These are phyloP conservation scores for Gloeophyllum trabeum DNA, from an alignment of 768 basidiomycete genomes.

Conservation along the genomic window DNA sequence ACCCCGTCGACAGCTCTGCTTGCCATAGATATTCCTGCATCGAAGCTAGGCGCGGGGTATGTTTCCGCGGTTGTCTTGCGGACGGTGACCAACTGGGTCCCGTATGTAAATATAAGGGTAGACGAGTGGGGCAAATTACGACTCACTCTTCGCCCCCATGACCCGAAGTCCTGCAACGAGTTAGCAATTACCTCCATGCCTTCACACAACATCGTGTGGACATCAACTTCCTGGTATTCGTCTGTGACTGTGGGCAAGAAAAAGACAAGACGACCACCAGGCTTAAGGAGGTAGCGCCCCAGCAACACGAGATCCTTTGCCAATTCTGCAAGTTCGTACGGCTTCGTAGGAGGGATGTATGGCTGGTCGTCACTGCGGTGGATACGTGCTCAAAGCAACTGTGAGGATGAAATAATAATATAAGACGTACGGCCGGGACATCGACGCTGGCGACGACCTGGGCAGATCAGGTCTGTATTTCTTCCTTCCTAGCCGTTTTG, in stretches of 20 bases:
- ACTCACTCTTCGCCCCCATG: constrained; percentile 86
- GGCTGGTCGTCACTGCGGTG: constrained; percentile 43
- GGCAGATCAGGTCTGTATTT: constrained; percentile 31
- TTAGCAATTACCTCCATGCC: constrained; percentile 88
- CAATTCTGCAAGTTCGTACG: constrained; percentile 85
- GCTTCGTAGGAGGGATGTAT: constrained; percentile 83
- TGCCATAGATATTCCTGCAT: no score
- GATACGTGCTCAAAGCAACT: no score
- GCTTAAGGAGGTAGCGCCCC: constrained; percentile 75
- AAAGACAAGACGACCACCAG: constrained; percentile 85
- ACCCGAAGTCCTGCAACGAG: constrained; percentile 87
- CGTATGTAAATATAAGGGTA: no score
- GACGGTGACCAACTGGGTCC: constrained; percentile 76
- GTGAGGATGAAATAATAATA: no score
- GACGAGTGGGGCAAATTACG: background rate
- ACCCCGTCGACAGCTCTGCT: constrained; percentile 1
- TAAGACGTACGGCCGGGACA: no score
- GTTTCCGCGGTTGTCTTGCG: constrained; percentile 43
- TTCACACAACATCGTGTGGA: constrained; percentile 64
- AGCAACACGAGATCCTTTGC: constrained; percentile 72
- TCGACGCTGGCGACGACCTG: no score
- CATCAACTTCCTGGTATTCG: constrained; percentile 81
- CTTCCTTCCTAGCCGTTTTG: constrained; percentile 70
- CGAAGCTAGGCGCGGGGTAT: constrained; percentile 47
- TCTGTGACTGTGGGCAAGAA: constrained; percentile 91